These are phyloP conservation scores for Grigorovia transvaalensis DNA, from an alignment of 805 yeast species.

Conservation along the genomic window DNA sequence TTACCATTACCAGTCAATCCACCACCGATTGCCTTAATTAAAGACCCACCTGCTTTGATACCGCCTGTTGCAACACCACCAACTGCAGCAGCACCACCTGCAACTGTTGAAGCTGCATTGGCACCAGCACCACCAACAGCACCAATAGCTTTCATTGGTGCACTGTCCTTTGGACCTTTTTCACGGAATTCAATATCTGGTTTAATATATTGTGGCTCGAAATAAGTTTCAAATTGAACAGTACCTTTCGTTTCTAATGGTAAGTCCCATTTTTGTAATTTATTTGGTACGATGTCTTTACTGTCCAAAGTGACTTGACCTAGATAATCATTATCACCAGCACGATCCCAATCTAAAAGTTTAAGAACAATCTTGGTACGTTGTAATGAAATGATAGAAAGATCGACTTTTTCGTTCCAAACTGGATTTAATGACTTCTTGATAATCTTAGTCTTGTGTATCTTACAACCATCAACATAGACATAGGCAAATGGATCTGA, in stretches of 20 bases:
- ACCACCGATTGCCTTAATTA: constrained; percentile 26
- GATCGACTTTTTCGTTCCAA: constrained; percentile 58
- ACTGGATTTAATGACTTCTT: constrained; percentile 62
- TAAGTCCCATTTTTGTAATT: constrained; percentile 37
- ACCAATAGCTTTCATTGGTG: constrained; percentile 39
- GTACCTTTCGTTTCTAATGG: constrained; percentile 56
- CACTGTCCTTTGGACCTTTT: constrained; percentile 31
- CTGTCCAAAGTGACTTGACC: constrained; percentile 46
- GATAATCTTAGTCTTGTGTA: constrained; percentile 48
- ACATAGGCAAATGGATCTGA: constrained; percentile 61
- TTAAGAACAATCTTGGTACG: constrained; percentile 39
- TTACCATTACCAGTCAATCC: neutral
- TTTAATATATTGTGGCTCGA: constrained; percentile 56
- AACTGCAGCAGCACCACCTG: constrained; percentile 23
- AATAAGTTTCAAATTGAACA: constrained; percentile 42
- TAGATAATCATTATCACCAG: constrained; percentile 55
- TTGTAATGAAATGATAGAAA: constrained; percentile 56
- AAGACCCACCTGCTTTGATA: constrained; percentile 37
- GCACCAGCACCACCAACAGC: constrained; percentile 31
- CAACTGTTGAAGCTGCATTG: constrained; percentile 30
- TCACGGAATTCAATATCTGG: constrained; percentile 43
- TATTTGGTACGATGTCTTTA: constrained; percentile 36
- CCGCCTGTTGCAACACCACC: constrained; percentile 38
- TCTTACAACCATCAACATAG: constrained; percentile 42
- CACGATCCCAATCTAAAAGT: constrained; percentile 69